Conservation (phyloP, 2,329 filamentous ascomycete genomes). For the Talaromyces sp. region DNA sequence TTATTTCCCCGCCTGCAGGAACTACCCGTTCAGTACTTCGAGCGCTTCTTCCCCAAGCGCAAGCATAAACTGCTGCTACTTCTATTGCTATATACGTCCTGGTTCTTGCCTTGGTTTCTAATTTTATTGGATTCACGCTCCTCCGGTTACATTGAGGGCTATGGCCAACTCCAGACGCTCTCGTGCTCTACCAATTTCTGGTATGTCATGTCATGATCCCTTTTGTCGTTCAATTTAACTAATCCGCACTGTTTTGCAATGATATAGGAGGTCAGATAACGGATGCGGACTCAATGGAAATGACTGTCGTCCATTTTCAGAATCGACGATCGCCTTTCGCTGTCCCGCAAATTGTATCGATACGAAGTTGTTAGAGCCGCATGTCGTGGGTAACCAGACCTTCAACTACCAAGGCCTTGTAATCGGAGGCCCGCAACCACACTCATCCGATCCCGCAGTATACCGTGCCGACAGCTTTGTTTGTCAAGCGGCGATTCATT, state of each 20-base stretch:
- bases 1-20: conserved; percentile 51
- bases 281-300: conserved; percentile 58
- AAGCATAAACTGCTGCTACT: conserved; percentile 49
- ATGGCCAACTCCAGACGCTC: conserved; percentile 49
- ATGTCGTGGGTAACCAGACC: conserved; percentile 54
- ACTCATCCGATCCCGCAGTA: conserved; percentile 51
- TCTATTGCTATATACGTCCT: conserved; percentile 46
- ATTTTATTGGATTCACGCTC: conserved; percentile 50
- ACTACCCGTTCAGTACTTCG: conserved; percentile 47
- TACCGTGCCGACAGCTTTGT: conserved; percentile 92
- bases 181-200: conserved; percentile 52
- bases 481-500: conserved; percentile 81
- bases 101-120: conserved; percentile 52
- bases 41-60: conserved; percentile 49
- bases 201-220: conserved; percentile 28
- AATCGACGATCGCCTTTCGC: conserved; percentile 56
- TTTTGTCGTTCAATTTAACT: neutral
- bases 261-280: conserved; percentile 44
- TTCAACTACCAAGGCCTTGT: conserved; percentile 57
- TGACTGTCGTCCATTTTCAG: conserved; percentile 58
- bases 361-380: conserved; percentile 52
- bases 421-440: conserved; percentile 51
- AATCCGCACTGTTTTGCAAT: conserved; percentile 1
- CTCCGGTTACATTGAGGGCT: conserved; percentile 52
- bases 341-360: conserved; percentile 59